Evolutionary conservation across 805 yeast species (phyloP).

Genomic region (Hanseniaspora lachancei): DNA sequence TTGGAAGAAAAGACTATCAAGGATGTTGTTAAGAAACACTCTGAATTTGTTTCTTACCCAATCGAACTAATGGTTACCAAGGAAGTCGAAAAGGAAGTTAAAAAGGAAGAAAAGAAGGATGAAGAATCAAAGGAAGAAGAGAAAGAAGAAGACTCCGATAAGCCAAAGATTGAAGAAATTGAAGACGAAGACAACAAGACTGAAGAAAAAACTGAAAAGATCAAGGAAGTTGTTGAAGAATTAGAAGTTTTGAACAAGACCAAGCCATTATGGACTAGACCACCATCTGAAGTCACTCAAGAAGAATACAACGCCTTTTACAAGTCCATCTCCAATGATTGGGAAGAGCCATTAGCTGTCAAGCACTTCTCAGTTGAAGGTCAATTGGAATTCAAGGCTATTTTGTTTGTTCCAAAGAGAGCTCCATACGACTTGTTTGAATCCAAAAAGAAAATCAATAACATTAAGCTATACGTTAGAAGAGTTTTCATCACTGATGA

Average conservation of each 20-base stretch:
- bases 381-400: constrained; percentile 98
- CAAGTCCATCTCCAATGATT: constrained; percentile 97
- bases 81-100: constrained; percentile 97
- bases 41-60: constrained; percentile 98
- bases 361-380: constrained; percentile 99
- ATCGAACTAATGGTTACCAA: constrained; percentile 94
- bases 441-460: constrained; percentile 96
- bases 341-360: constrained; percentile 99
- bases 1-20: constrained; percentile 98
- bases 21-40: constrained; percentile 98
- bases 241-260: constrained; percentile 97
- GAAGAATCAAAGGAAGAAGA: constrained; percentile 27
- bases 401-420: constrained; percentile 93
- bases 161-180: constrained; percentile 64
- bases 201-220: constrained; percentile 69
- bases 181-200: constrained; percentile 58
- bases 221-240: constrained; percentile 88
- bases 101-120: constrained; percentile 54
- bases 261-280: constrained; percentile 98
- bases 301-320: constrained; percentile 99
- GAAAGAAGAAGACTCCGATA: constrained; percentile 43
- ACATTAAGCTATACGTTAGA: constrained; percentile 96
- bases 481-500: constrained; percentile 99
- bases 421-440: constrained; percentile 98
- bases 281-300: constrained; percentile 92